A percentile compares a stretch with the other conserved stretches of the same genome.
phyloP scores from a whole-genome alignment of 2,329 filamentous ascomycete genomes.

The Geosmithia morbida region DNA sequence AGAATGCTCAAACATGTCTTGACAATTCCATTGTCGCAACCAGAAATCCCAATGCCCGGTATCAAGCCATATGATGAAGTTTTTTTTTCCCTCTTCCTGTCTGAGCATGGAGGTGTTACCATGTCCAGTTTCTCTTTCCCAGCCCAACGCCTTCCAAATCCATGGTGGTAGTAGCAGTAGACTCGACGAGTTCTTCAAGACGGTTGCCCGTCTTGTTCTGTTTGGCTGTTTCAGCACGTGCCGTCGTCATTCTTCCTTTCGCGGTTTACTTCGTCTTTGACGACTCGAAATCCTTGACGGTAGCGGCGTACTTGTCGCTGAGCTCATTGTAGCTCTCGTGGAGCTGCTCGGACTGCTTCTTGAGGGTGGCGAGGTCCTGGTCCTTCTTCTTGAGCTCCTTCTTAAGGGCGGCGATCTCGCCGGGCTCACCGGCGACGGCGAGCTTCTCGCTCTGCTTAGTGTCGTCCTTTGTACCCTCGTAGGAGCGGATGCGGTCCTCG shows the following conservation, averaged over 20 bases:
- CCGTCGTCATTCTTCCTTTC: no score
- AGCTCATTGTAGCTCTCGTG: constrained; percentile 75
- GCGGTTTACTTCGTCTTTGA: constrained; percentile 46
- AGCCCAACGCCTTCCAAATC: neutral
- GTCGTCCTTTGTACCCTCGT: constrained; percentile 42
- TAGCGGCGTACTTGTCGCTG: constrained; percentile 62
- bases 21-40: neutral
- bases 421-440: constrained; percentile 56
- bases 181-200: constrained; percentile 1
- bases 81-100: no score
- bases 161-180: neutral
- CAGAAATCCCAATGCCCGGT: neutral
- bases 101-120: no score
- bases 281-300: constrained; percentile 31
- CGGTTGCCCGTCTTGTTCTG: no score
- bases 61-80: no score
- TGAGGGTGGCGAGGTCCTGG: constrained; percentile 69
- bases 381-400: constrained; percentile 68
- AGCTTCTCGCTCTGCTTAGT: constrained; percentile 60
- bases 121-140: no score
- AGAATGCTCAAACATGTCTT: neutral
- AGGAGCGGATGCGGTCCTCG: constrained; percentile 78
- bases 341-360: constrained; percentile 82
- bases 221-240: no score
- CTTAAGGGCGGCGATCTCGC: constrained; percentile 57